Evolutionary conservation across 495 filamentous ascomycete species (phyloP).

Genomic region (Aspergillus sclerotiicarbonarius): DNA sequence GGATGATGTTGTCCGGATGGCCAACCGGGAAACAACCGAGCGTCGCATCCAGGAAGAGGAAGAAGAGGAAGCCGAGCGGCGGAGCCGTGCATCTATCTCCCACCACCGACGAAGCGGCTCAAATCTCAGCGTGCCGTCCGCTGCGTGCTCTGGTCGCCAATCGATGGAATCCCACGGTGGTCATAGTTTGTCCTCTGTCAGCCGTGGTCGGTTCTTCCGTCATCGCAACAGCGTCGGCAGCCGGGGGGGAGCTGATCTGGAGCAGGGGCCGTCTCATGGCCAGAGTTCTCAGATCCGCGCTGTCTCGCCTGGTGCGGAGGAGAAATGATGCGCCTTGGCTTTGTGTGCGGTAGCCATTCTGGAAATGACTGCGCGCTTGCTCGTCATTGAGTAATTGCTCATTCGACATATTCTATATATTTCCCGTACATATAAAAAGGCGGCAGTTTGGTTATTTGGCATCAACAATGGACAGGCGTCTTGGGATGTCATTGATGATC

Average conservation of each 20-base stretch:
- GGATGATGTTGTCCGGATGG: constrained; percentile 36
- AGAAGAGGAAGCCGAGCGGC: constrained; percentile 34
- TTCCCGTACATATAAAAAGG: background rate
- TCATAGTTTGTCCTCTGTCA: constrained; percentile 30
- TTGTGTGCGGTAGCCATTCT: too few relatives aligned
- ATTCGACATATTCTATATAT: background rate
- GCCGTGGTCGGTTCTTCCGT: constrained; percentile 41
- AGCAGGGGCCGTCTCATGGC: constrained; percentile 28
- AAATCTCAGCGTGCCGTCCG: constrained; percentile 25
- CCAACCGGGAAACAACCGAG: constrained; percentile 42
- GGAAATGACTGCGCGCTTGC: too few relatives aligned
- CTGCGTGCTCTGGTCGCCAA: constrained; percentile 20
- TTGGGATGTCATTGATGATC: too few relatives aligned
- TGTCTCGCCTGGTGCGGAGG: background rate
- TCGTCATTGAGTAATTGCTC: background rate
- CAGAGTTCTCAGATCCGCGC: constrained; percentile 1
- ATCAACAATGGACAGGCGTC: too few relatives aligned
- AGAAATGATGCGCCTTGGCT: background rate
- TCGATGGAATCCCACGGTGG: constrained; percentile 38
- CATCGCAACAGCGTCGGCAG: constrained; percentile 29
- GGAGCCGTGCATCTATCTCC: constrained; percentile 27
- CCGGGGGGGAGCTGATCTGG: constrained; percentile 30
- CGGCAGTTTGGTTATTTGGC: background rate
- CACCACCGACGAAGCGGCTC: constrained; percentile 26
- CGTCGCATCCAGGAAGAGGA: constrained; percentile 49